These are phyloP conservation scores for Cladosporium sp. DNA, from an alignment of 2,329 filamentous ascomycete species.

Conservation along the genomic window DNA sequence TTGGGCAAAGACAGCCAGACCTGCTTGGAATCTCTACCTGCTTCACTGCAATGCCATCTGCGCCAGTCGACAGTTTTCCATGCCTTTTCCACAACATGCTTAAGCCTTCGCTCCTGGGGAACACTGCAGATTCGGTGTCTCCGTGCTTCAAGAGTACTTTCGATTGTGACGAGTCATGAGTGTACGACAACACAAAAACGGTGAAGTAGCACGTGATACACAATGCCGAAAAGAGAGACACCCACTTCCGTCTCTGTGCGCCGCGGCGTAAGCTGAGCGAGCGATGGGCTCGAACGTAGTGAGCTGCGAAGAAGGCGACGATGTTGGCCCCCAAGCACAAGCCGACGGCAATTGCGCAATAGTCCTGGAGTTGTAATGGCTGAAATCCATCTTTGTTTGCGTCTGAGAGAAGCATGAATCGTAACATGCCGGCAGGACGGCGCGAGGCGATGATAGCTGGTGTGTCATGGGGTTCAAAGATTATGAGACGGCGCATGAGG, in stretches of 20 bases:
- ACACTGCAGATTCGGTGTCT: neutral
- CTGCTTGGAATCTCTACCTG: neutral
- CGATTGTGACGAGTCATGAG: neutral
- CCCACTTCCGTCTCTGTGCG: neutral
- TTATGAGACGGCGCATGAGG: too few species aligned
- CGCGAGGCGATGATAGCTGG: too few species aligned
- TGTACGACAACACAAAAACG: neutral
- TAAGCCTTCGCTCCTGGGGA: too few species aligned
- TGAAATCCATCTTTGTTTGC: too few species aligned
- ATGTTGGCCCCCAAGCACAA: neutral
- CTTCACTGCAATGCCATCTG: neutral
- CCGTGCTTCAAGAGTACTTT: neutral
- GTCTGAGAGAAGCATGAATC: too few species aligned
- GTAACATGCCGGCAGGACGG: too few species aligned
- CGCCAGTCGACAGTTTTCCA: neutral
- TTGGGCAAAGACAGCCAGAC: neutral
- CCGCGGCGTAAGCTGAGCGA: slow-evolving; percentile 3
- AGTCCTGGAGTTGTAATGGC: neutral
- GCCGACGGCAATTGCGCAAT: neutral
- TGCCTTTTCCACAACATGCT: too few species aligned
- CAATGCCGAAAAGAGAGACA: slow-evolving; percentile 2
- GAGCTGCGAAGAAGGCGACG: neutral
- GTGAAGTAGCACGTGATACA: neutral
- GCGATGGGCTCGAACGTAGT: neutral
- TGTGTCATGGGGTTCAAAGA: too few species aligned